A percentile compares a stretch with the other conserved stretches of the same genome.
These are phyloP conservation scores for Acacia confusa DNA, from an alignment of 306 rosid genomes.

Conservation along the genomic window DNA sequence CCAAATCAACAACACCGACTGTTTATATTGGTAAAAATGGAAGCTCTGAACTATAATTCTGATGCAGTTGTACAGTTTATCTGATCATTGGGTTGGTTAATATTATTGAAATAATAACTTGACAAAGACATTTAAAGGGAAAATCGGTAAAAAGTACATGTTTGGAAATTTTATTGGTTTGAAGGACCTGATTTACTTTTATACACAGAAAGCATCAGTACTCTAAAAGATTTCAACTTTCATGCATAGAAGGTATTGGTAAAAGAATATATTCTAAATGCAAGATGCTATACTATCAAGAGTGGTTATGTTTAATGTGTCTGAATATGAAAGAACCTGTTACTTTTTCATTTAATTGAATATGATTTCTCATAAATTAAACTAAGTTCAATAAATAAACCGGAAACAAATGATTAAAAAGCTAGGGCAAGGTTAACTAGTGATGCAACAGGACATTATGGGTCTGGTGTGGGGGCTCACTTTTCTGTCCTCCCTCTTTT, in stretches of 20 bases:
- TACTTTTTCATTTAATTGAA: constrained; percentile 30
- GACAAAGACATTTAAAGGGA: background rate
- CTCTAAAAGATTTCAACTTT: too few relatives aligned
- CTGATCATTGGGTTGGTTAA: background rate
- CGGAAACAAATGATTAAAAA: constrained; percentile 53
- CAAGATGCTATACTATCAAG: background rate
- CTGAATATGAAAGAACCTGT: constrained; percentile 44
- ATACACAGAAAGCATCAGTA: too few relatives aligned
- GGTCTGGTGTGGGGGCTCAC: constrained; percentile 64
- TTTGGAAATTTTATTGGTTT: too few relatives aligned
- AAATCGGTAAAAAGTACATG: too few relatives aligned
- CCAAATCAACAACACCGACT: constrained; percentile 37
- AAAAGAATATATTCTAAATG: background rate
- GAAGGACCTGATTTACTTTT: too few relatives aligned
- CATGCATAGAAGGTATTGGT: too few relatives aligned
- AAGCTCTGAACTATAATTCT: constrained; percentile 4
- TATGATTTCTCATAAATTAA: constrained; percentile 27
- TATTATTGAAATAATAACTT: background rate
- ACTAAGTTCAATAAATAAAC: constrained; percentile 38
- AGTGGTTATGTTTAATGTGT: background rate
- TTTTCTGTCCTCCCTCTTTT: constrained; percentile 46
- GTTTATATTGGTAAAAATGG: constrained; percentile 15
- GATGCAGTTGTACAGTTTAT: background rate
- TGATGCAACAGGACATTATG: constrained; percentile 67
- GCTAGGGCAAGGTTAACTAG: constrained; percentile 53